A percentile compares a stretch with the other conserved stretches of the same genome.
These are phyloP conservation scores for Paraphysoderma sedebokerense DNA, from an alignment of 371 early-diverging fungal genomes.

Conservation along the genomic window DNA sequence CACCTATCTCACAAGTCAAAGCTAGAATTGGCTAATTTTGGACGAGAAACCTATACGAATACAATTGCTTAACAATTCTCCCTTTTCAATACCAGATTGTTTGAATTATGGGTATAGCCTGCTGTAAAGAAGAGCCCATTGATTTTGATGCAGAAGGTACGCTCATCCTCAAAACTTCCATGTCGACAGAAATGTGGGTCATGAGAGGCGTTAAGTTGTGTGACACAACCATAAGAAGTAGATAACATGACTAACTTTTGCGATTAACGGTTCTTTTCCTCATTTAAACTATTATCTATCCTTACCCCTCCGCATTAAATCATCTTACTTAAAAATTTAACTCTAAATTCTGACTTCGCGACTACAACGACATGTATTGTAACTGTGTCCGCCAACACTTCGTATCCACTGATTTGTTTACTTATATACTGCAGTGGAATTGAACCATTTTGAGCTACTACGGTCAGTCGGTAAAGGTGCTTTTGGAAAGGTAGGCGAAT, in stretches of 20 bases:
- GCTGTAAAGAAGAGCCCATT: conserved; percentile 29
- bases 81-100: too few species aligned
- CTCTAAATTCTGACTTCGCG: too few species aligned
- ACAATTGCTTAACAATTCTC: too few species aligned
- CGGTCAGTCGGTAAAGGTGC: conserved; percentile 56
- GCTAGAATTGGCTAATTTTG: too few species aligned
- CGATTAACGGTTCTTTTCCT: background rate
- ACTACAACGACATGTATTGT: too few species aligned
- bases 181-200: background rate
- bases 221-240: background rate
- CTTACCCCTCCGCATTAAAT: background rate
- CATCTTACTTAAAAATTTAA: background rate
- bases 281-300: too few species aligned
- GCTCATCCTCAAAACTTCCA: background rate
- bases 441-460: conserved; percentile 46
- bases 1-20: too few species aligned
- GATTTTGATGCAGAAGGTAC: conserved; percentile 30
- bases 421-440: conserved; percentile 17
- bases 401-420: too few species aligned
- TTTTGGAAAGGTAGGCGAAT: conserved; percentile 39
- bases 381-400: too few species aligned
- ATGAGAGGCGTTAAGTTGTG: background rate
- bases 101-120: conserved; percentile 26
- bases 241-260: background rate
- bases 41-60: too few species aligned